These are phyloP conservation scores for Apiospora saccharicola DNA, from an alignment of 2,329 filamentous ascomycete species.

Conservation along the genomic window DNA sequence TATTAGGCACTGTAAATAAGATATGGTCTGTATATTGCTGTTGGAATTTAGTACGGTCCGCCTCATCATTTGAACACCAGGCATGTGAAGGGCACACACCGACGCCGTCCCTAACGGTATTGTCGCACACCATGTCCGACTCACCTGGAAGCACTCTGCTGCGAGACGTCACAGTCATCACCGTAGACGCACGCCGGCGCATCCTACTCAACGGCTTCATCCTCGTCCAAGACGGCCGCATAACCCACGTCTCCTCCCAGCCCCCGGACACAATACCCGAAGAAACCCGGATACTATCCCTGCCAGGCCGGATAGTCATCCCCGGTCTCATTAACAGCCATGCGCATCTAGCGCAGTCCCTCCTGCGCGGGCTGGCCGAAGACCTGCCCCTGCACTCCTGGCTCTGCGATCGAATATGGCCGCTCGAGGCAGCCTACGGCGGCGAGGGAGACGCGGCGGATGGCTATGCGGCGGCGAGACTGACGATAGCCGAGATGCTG, in stretches of 20 bases:
- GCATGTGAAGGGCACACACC: not conserved
- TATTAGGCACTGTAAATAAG: not conserved
- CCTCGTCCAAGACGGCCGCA: conserved; percentile 47
- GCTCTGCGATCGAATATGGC: conserved; percentile 60
- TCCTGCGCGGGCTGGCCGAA: conserved; percentile 57
- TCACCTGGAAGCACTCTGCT: conserved; percentile 44
- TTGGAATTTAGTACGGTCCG: not conserved
- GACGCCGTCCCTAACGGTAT: not conserved
- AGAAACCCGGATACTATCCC: conserved; percentile 34
- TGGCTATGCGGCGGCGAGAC: conserved; percentile 55
- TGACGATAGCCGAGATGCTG: conserved; percentile 60
- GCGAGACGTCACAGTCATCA: conserved; percentile 59
- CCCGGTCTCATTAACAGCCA: conserved; percentile 60
- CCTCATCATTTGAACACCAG: not conserved
- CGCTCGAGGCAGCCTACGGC: conserved; percentile 37
- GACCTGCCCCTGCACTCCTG: conserved; percentile 57
- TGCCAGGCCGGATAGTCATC: conserved; percentile 53
- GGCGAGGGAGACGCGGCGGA: conserved; percentile 44
- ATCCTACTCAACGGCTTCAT: conserved; percentile 57
- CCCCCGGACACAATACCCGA: conserved; percentile 37
- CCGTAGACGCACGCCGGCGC: conserved; percentile 51
- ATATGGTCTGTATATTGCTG: not conserved
- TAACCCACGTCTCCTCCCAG: conserved; percentile 52
- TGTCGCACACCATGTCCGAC: not conserved
- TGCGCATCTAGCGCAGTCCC: conserved; percentile 56